phyloP scores from a whole-genome alignment of 2,329 filamentous ascomycete genomes.

The Aureobasidium sp. region DNA sequence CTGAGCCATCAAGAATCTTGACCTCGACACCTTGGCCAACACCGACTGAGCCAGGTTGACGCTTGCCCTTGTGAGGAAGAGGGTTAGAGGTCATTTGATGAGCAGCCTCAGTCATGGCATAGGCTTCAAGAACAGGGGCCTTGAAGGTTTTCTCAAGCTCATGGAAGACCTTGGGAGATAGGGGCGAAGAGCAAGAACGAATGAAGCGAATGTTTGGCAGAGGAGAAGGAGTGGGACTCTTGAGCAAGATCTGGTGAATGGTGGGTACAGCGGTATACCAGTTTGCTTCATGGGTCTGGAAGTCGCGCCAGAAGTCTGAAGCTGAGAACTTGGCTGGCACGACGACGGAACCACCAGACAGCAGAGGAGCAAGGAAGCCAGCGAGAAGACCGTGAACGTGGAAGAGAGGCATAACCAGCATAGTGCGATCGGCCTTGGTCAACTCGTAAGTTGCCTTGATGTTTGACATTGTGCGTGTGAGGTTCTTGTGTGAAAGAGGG shows the following conservation, averaged over 20 bases:
- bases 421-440: slow-evolving; percentile 75
- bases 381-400: slow-evolving; percentile 92
- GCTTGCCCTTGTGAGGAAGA: slow-evolving; percentile 69
- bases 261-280: slow-evolving; percentile 97
- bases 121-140: slow-evolving; percentile 88
- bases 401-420: slow-evolving; percentile 92
- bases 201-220: slow-evolving; percentile 85
- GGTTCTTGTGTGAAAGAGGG: slow-evolving; percentile 82
- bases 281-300: slow-evolving; percentile 77
- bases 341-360: slow-evolving; percentile 80
- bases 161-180: slow-evolving; percentile 84
- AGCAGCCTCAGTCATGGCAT: slow-evolving; percentile 93
- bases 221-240: slow-evolving; percentile 72
- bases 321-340: slow-evolving; percentile 86
- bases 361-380: slow-evolving; percentile 80
- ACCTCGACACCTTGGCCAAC: slow-evolving; percentile 87
- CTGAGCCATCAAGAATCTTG: slow-evolving; percentile 76
- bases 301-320: slow-evolving; percentile 84
- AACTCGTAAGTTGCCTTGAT: slow-evolving; percentile 82
- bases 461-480: slow-evolving; percentile 85
- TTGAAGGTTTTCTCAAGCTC: slow-evolving; percentile 80
- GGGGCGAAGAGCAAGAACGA: slow-evolving; percentile 85
- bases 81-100: slow-evolving; percentile 83
- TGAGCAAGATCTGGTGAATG: slow-evolving; percentile 90
- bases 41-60: slow-evolving; percentile 85